Conservation (phyloP, 768 basidiomycete genomes). For the Leccinum subgranulosum region DNA sequence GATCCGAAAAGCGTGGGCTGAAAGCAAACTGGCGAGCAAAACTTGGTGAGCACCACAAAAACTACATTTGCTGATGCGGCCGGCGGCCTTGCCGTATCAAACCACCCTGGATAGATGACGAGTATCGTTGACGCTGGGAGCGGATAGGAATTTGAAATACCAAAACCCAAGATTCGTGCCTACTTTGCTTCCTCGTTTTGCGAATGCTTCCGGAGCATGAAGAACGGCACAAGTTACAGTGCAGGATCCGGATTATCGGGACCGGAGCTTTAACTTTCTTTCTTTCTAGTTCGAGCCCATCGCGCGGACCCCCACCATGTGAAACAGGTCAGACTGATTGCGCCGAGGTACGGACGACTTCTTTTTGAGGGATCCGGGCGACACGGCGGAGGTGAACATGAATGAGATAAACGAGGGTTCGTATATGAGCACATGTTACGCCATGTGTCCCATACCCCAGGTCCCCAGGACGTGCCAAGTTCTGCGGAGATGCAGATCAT, state of each 20-base stretch:
- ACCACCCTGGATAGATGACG: no score
- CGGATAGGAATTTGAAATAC: slow-evolving; percentile 16
- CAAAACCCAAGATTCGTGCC: slow-evolving; percentile 11
- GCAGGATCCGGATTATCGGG: neutral
- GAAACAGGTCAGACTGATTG: neutral
- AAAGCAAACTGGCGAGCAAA: no score
- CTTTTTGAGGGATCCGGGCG: neutral
- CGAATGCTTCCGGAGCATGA: neutral
- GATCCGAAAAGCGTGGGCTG: no score
- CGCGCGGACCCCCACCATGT: neutral
- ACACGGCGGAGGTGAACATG: neutral
- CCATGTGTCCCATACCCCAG: neutral
- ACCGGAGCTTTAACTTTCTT: slow-evolving; percentile 11
- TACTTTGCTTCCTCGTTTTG: neutral
- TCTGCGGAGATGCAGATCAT: no score
- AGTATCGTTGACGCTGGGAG: neutral
- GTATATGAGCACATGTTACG: neutral
- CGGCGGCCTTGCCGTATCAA: no score
- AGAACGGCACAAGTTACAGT: neutral
- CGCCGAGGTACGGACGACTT: neutral
- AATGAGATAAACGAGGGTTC: no score
- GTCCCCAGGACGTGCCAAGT: no score
- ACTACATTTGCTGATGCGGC: no score
- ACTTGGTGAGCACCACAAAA: no score
- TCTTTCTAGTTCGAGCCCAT: neutral